A percentile compares a stretch with the other conserved stretches of the same genome.
phyloP scores from a whole-genome alignment of 139 green algal genomes.

The Micractinium sp. region DNA sequence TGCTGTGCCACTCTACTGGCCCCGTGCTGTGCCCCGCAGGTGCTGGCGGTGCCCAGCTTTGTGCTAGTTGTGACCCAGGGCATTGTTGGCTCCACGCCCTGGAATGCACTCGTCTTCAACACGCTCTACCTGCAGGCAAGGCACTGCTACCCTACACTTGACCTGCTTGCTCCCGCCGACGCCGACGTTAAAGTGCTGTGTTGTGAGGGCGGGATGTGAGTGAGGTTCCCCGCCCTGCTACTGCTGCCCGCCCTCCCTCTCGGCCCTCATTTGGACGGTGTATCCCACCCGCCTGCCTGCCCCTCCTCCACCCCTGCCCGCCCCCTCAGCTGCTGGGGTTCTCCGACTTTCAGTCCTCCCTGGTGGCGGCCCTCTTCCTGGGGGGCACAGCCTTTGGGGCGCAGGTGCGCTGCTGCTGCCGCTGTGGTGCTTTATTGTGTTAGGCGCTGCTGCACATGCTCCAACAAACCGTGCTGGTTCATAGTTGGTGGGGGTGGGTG shows the following conservation, averaged over 20 bases:
- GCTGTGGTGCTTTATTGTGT: neutral
- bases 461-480: too few species aligned
- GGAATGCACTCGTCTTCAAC: slow-evolving; percentile 55
- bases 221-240: too few species aligned
- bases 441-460: too few species aligned
- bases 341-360: slow-evolving; percentile 42
- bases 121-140: slow-evolving; percentile 54
- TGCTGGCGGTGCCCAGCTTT: slow-evolving; percentile 48
- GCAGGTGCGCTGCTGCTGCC: neutral
- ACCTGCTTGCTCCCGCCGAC: too few species aligned
- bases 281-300: neutral
- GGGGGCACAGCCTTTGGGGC: slow-evolving; percentile 43
- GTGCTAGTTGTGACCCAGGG: slow-evolving; percentile 45
- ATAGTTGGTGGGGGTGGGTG: too few species aligned
- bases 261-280: too few species aligned
- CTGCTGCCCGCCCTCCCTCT: too few species aligned
- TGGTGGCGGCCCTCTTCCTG: slow-evolving; percentile 42
- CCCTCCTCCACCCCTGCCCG: neutral
- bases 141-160: too few species aligned
- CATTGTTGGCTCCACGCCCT: slow-evolving; percentile 41
- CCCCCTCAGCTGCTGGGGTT: slow-evolving; percentile 55
- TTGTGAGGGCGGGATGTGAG: too few species aligned
- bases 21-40: neutral
- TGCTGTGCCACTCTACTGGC: neutral
- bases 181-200: too few species aligned